Evolutionary conservation across 202 grass and related monocot species (phyloP).

Genomic region (Saccharum hybrid): DNA sequence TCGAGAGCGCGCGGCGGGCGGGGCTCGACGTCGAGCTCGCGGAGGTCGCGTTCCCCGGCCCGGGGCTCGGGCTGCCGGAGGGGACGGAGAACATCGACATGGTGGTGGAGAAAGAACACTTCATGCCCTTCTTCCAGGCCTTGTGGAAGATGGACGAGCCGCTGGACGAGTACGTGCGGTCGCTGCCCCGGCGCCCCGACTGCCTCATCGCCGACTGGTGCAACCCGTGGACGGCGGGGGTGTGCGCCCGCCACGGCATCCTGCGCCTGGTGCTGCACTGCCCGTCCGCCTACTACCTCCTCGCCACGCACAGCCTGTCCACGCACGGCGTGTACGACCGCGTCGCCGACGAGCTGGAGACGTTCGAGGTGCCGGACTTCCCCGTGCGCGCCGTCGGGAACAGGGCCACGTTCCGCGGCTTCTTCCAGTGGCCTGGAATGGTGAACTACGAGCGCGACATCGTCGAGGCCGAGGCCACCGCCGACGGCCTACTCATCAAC

Average conservation of each 20-base stretch:
- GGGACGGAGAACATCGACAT: conserved; percentile 49
- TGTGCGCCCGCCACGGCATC: conserved; percentile 40
- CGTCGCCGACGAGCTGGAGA: conserved; percentile 29
- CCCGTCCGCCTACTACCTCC: conserved; percentile 53
- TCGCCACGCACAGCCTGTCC: conserved; percentile 41
- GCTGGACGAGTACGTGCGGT: conserved; percentile 49
- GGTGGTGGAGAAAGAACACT: background rate
- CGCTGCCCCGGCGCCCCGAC: conserved; percentile 43
- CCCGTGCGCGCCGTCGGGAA: conserved; percentile 39
- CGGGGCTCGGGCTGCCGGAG: conserved; percentile 43
- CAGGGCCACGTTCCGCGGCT: conserved; percentile 25
- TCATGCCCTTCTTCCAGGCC: conserved; percentile 23
- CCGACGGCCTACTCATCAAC: conserved; percentile 61
- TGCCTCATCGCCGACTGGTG: conserved; percentile 57
- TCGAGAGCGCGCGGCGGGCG: conserved; percentile 18
- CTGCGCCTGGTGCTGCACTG: conserved; percentile 55
- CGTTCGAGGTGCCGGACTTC: conserved; percentile 54
- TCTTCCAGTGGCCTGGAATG: conserved; percentile 48
- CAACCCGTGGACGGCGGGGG: conserved; percentile 51
- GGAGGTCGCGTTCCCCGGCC: conserved; percentile 51
- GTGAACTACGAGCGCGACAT: conserved; percentile 18
- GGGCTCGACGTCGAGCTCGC: conserved; percentile 49
- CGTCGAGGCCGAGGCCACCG: conserved; percentile 40
- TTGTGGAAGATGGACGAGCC: conserved; percentile 37
- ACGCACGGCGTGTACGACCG: conserved; percentile 49